phyloP scores from a whole-genome alignment of 176 grass and related monocot species.

The Paspalum notatum region DNA sequence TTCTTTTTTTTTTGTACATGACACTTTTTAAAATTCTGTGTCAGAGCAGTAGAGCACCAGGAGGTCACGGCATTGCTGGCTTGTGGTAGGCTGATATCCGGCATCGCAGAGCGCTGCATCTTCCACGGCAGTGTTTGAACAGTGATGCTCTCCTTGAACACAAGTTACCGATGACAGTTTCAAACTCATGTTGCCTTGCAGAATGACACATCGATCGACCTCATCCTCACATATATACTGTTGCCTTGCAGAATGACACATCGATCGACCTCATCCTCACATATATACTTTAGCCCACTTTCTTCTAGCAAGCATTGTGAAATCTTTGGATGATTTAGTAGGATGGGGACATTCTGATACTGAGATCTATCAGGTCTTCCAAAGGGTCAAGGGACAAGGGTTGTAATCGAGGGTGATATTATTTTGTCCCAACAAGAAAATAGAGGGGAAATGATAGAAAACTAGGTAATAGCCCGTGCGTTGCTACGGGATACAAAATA shows the following conservation, averaged over 20 bases:
- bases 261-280: not conserved
- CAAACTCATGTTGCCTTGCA: not conserved
- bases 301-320: not conserved
- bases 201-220: not conserved
- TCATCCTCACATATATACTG: not conserved
- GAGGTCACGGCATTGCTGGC: not conserved
- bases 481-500: too few species aligned
- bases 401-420: not conserved
- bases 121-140: not conserved
- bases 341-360: not conserved
- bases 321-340: constrained; percentile 6
- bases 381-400: constrained; percentile 2
- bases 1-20: not conserved
- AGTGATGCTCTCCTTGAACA: not conserved
- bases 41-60: too few species aligned
- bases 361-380: not conserved
- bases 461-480: too few species aligned
- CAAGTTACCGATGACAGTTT: not conserved
- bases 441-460: too few species aligned
- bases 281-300: not conserved
- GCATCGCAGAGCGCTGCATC: not conserved
- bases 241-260: not conserved
- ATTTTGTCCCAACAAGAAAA: constrained; percentile 10
- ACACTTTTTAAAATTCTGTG: too few species aligned
- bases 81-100: not conserved